Evolutionary conservation across 2,329 filamentous ascomycete species (phyloP), one percentile per base, ranked within the genome.

Genomic region (Claviceps sp.): DNA sequence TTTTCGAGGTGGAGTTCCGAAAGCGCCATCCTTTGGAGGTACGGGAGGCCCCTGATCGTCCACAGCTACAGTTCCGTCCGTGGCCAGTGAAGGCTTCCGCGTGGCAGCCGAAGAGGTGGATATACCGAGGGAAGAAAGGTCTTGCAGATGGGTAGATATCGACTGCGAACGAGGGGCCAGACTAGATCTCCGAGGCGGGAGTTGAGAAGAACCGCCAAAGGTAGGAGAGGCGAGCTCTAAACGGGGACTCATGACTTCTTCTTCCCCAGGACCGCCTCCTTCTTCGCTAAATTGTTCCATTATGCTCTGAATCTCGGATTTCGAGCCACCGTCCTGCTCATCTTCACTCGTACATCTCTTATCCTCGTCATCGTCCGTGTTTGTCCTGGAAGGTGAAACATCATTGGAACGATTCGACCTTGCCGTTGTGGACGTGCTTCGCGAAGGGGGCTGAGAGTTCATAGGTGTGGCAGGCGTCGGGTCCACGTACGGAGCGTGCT

Each of bases 281-380:
- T 81, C 81, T 62, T 87, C 82, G 59, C 85, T 84, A 60, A 97
- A 97, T 68, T 97, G 93, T 56, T 89, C 88, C 88, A 98, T 97
- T 65, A 98, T 97, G 64, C 79, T 95, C 68, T 96, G 88, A 54
- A 98, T 96, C 70, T 98, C 93, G 5, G 85, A 84, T 54, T 81
- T 80, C 1, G 87, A 88, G 49, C 81, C 81, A 49, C 79, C 78
- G 47, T 89, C 82, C 22, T 79, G 77, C 51, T 81, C 77, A 61
- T 82, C 81, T 61, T 83, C 81, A 59, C 75, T 82, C 38, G 72
- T 58, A 51, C 75, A 75, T 54, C 69, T 69, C 58, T 73, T 78
- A 49, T 82, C 79, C 48, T 82, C 79, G 49, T 84, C 80, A 56
- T 78, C 75, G 34, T 70, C 71, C 59, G 79, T 75, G 34, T 63